Conservation (phyloP, 371 early-diverging fungal species). For the Rhizopus microsporus region DNA sequence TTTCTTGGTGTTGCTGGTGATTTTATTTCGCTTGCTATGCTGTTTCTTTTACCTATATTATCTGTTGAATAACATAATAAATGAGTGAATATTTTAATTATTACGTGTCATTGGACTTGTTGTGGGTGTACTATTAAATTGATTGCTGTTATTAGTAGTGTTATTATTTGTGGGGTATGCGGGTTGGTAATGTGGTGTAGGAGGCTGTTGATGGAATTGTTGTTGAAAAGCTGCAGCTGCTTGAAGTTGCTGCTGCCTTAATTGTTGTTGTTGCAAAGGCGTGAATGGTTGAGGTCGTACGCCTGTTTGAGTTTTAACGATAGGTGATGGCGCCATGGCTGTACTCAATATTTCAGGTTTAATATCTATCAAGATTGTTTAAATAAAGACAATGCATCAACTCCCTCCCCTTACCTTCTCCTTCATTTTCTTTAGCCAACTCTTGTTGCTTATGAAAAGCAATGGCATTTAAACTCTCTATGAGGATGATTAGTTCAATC, state of each 20-base stretch:
- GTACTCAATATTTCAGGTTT: conserved; percentile 11
- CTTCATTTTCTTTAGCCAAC: conserved; percentile 15
- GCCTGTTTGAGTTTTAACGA: conserved; percentile 30
- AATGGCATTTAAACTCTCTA: conserved; percentile 29
- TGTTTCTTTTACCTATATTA: conserved; percentile 23
- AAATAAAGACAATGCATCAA: neutral
- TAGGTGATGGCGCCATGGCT: conserved; percentile 21
- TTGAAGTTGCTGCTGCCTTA: conserved; percentile 27
- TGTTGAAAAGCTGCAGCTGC: conserved; percentile 6
- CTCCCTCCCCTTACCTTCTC: conserved; percentile 8
- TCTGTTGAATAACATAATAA: conserved; percentile 9
- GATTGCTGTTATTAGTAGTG: conserved; percentile 28
- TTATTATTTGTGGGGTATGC: conserved; percentile 11
- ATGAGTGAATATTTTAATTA: neutral
- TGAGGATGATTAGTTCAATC: neutral
- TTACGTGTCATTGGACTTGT: conserved; percentile 15
- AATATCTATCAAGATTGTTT: neutral
- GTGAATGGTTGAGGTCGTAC: conserved; percentile 9
- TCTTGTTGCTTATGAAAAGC: conserved; percentile 24
- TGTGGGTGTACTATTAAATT: conserved; percentile 16
- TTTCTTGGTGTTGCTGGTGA: conserved; percentile 23
- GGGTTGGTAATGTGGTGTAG: conserved; percentile 13
- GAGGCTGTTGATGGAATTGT: conserved; percentile 21
- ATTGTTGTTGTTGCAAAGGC: conserved; percentile 16
- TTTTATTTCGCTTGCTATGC: conserved; percentile 19